These are phyloP conservation scores for Xylaria sp. DNA, from an alignment of 2,329 filamentous ascomycete species.

Conservation along the genomic window DNA sequence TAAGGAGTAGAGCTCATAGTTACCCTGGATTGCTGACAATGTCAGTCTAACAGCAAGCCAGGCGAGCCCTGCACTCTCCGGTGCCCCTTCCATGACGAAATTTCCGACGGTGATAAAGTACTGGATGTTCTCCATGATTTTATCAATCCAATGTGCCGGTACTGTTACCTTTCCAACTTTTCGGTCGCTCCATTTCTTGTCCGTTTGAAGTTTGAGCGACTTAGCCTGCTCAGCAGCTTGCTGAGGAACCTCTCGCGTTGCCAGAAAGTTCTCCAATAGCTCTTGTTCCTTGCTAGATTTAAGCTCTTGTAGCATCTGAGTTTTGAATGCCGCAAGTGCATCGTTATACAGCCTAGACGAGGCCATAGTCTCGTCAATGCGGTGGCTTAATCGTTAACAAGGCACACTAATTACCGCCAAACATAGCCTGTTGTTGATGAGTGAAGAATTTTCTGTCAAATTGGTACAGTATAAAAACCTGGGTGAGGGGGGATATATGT, in stretches of 20 bases:
- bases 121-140: constrained; percentile 9
- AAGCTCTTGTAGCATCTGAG: constrained; percentile 4
- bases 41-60: constrained; percentile 3
- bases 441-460: not conserved
- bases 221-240: not conserved
- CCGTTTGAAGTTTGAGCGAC: not conserved
- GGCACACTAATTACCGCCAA: not conserved
- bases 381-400: not conserved
- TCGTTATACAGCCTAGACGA: constrained; percentile 2
- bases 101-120: not conserved
- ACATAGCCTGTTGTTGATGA: not conserved
- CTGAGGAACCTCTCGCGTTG: constrained; percentile 1
- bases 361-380: not conserved
- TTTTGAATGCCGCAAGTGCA: constrained; percentile 3
- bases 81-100: constrained; percentile 1
- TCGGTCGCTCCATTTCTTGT: constrained; percentile 6
- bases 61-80: not conserved
- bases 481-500: not conserved
- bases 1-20: constrained; percentile 1
- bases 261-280: not conserved
- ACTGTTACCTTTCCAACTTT: not conserved
- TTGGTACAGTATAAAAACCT: not conserved
- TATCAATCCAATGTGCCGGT: constrained; percentile 5
- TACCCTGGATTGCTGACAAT: not conserved
- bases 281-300: constrained; percentile 8